Evolutionary conservation across 2,329 filamentous ascomycete species (phyloP).

Genomic region (Claviceps monticola): DNA sequence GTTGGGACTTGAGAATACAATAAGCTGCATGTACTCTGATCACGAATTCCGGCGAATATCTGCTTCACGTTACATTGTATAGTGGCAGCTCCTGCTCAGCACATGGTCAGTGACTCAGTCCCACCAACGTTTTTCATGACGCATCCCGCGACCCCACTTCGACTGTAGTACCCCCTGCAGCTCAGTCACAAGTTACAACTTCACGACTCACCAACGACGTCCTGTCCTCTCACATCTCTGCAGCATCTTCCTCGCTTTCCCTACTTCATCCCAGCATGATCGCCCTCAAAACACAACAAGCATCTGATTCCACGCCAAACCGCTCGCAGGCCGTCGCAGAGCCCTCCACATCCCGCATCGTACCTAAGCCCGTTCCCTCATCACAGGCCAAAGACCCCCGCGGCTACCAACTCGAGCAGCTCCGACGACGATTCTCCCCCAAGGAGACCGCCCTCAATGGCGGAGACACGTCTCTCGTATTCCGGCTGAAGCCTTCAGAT

Average conservation of each 20-base stretch:
- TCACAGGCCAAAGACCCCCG: constrained; percentile 54
- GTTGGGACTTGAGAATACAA: no score
- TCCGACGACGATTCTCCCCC: constrained; percentile 50
- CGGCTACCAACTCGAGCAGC: constrained; percentile 60
- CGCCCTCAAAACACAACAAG: constrained; percentile 16
- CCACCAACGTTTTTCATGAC: no score
- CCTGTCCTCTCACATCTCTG: neutral
- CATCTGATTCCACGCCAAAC: constrained; percentile 17
- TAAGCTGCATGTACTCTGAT: no score
- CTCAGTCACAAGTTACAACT: no score
- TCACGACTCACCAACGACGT: no score
- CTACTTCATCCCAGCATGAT: constrained; percentile 20
- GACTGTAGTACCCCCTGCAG: no score
- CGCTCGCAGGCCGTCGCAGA: constrained; percentile 33
- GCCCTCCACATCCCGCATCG: constrained; percentile 33
- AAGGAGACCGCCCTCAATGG: constrained; percentile 28
- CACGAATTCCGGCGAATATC: no score
- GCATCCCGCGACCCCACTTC: no score
- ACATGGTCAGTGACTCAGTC: no score
- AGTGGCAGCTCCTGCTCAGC: no score
- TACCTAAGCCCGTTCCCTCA: constrained; percentile 51
- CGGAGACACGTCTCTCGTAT: constrained; percentile 43
- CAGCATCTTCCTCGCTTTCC: neutral
- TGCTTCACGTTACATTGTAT: no score
- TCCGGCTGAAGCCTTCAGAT: constrained; percentile 59